phyloP scores from a whole-genome alignment of 257 asterid genomes.

The Solanum bulbocastanum region DNA sequence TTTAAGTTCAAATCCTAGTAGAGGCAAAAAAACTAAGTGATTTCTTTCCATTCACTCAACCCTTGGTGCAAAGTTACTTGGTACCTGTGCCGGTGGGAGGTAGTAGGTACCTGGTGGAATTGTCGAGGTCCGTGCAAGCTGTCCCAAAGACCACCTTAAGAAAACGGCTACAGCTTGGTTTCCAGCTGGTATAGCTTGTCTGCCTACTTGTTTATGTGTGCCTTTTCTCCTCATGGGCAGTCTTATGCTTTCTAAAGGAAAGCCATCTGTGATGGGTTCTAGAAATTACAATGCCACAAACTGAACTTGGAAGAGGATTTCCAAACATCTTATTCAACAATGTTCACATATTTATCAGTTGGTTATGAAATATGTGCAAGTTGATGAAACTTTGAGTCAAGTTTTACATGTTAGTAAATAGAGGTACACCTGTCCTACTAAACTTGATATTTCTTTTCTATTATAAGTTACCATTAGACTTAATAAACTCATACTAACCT shows the following conservation, averaged over 20 bases:
- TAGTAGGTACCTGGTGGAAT: neutral
- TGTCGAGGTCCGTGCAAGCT: neutral
- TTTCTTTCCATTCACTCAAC: neutral
- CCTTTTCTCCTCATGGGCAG: neutral
- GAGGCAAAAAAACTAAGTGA: neutral
- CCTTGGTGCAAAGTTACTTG: neutral
- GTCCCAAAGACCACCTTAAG: neutral
- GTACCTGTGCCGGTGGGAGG: neutral
- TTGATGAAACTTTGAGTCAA: neutral
- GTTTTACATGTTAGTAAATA: neutral
- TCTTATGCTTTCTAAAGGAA: neutral
- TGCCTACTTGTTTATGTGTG: neutral
- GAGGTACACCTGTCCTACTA: neutral
- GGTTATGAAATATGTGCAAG: neutral
- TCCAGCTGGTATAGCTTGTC: neutral
- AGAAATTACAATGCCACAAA: neutral
- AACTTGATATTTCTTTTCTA: neutral
- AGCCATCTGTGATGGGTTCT: neutral
- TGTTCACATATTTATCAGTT: neutral
- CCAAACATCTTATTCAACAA: neutral
- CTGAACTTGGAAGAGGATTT: neutral
- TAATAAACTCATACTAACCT: neutral
- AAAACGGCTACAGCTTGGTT: neutral
- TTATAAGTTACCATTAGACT: neutral
- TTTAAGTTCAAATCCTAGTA: neutral